Conservation (phyloP, 257 asterid species). For the Solanum pimpinellifolium region DNA sequence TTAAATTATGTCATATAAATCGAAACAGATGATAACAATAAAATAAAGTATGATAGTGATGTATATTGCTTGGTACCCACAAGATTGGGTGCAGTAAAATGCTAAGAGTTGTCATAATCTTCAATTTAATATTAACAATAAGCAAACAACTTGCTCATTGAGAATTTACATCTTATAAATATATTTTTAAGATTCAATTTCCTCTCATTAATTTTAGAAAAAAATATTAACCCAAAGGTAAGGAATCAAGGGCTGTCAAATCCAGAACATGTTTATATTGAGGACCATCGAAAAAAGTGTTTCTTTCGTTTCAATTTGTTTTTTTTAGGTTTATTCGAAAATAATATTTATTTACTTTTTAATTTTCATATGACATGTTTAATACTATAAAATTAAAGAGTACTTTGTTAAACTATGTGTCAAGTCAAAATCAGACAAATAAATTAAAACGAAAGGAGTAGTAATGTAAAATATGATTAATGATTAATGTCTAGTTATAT, state of each 20-base stretch:
- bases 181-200: background rate
- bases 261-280: background rate
- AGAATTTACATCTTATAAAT: background rate
- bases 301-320: background rate
- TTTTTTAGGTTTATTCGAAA: too few relatives aligned
- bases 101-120: background rate
- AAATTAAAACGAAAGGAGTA: background rate
- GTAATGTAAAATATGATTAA: background rate
- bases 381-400: rapidly evolving
- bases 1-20: background rate
- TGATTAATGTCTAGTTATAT: too few relatives aligned
- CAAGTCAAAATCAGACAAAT: background rate
- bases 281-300: background rate
- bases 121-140: background rate
- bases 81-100: background rate
- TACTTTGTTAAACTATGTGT: background rate
- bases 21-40: background rate
- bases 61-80: background rate
- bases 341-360: too few relatives aligned
- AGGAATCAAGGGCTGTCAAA: background rate
- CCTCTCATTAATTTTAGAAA: background rate
- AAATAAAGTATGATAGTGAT: background rate
- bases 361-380: background rate
- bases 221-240: background rate
- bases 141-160: background rate